Evolutionary conservation across 1,139 yeast species (phyloP).

Genomic region (Magnusiomyces ingens): DNA sequence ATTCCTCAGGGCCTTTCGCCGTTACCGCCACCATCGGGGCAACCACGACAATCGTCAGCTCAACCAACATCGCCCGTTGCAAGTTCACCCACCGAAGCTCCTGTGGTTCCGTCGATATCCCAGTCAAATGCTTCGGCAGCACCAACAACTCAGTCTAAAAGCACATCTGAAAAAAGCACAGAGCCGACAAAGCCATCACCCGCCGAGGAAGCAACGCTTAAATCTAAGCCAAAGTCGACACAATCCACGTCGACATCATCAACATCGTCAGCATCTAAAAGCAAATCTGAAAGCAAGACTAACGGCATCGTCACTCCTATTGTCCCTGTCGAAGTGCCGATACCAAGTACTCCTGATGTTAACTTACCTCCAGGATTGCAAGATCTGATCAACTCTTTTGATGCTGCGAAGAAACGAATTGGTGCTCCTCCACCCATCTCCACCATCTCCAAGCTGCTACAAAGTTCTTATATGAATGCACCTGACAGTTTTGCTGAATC

Average conservation of each 20-base stretch:
- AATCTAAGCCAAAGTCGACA: background rate
- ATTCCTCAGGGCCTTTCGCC: constrained; percentile 28
- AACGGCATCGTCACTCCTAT: constrained; percentile 7
- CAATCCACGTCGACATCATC: constrained; percentile 14
- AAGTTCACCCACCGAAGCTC: constrained; percentile 20
- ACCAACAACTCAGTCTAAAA: background rate
- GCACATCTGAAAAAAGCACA: background rate
- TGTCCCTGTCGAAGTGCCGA: constrained; percentile 8
- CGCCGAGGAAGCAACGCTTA: too few relatives aligned
- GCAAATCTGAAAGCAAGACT: constrained; percentile 1
- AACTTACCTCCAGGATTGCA: constrained; percentile 45
- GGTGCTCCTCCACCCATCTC: constrained; percentile 50
- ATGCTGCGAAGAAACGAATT: constrained; percentile 40
- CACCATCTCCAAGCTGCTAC: constrained; percentile 53
- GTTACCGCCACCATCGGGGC: constrained; percentile 26
- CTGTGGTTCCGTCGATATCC: constrained; percentile 10
- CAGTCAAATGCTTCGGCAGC: background rate
- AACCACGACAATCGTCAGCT: constrained; percentile 9
- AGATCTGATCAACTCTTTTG: constrained; percentile 41
- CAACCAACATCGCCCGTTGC: constrained; percentile 15
- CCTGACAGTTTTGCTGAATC: constrained; percentile 90
- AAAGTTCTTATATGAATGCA: constrained; percentile 73
- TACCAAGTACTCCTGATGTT: constrained; percentile 14
- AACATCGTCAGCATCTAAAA: constrained; percentile 14
- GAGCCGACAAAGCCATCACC: background rate